Evolutionary conservation across 2,329 filamentous ascomycete species (phyloP).

Genomic region (Pseudocercospora vitis): DNA sequence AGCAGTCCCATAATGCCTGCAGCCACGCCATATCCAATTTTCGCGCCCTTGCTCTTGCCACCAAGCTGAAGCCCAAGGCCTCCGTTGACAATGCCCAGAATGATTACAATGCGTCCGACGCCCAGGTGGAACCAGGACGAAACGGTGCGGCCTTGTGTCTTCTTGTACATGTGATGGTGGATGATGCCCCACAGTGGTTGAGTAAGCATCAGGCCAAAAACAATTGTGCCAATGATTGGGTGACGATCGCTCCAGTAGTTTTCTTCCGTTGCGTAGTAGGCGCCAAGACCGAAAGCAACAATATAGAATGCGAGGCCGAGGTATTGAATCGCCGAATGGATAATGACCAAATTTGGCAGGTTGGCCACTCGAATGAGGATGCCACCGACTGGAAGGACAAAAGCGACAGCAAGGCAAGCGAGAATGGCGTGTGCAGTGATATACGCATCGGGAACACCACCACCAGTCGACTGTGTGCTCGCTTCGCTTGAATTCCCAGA

Average conservation of each 20-base stretch:
- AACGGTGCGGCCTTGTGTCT: constrained; percentile 40
- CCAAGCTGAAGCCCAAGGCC: constrained; percentile 55
- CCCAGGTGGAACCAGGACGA: constrained; percentile 46
- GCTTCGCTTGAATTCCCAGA: constrained; percentile 8
- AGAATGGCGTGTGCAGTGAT: constrained; percentile 48
- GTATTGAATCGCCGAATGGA: constrained; percentile 51
- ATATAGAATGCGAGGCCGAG: constrained; percentile 51
- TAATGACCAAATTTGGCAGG: constrained; percentile 46
- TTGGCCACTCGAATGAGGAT: constrained; percentile 47
- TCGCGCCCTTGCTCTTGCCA: constrained; percentile 33
- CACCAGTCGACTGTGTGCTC: constrained; percentile 11
- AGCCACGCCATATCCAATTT: constrained; percentile 52
- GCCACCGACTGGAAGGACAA: constrained; percentile 48
- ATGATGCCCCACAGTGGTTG: constrained; percentile 55
- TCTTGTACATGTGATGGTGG: constrained; percentile 52
- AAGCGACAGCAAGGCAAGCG: constrained; percentile 46
- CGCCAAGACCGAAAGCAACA: constrained; percentile 53
- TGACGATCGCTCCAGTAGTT: constrained; percentile 49
- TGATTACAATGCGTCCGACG: constrained; percentile 42
- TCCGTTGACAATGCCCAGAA: constrained; percentile 57
- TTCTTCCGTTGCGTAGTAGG: constrained; percentile 32
- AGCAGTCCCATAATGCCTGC: constrained; percentile 49
- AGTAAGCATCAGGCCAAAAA: constrained; percentile 54
- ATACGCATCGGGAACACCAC: constrained; percentile 14
- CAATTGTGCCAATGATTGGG: constrained; percentile 55